A percentile compares a stretch with the other conserved stretches of the same genome.
Conservation (phyloP, 805 yeast species). For the Pichia scutulata region DNA sequence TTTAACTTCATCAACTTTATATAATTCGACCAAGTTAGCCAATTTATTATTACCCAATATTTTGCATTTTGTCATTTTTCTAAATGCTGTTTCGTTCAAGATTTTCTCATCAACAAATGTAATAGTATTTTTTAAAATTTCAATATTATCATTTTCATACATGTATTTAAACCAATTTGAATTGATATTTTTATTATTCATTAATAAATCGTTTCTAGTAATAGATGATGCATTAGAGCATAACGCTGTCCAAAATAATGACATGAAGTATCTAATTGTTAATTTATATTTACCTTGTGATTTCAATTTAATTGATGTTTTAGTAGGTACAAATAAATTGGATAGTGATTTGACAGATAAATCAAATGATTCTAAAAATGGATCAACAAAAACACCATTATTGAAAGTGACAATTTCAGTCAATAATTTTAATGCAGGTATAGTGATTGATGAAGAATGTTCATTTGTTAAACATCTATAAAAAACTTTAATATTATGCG, state of each 20-base stretch:
- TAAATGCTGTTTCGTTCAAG: conserved; percentile 51
- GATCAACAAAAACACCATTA: conserved; percentile 44
- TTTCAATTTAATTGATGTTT: conserved; percentile 36
- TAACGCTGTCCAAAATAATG: conserved; percentile 54
- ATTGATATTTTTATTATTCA: conserved; percentile 49
- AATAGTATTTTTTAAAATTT: conserved; percentile 34
- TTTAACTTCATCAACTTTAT: conserved; percentile 27
- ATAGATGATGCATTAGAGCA: conserved; percentile 42
- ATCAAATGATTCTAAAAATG: conserved; percentile 61
- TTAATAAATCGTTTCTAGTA: conserved; percentile 56
- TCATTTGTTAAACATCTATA: conserved; percentile 58
- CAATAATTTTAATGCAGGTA: conserved; percentile 54
- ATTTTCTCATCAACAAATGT: conserved; percentile 43
- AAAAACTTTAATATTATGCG: conserved; percentile 50
- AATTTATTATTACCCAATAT: conserved; percentile 73
- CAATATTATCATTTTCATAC: conserved; percentile 43
- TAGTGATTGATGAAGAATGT: conserved; percentile 46
- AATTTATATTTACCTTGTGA: conserved; percentile 28
- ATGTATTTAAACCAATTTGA: conserved; percentile 62
- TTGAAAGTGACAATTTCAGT: conserved; percentile 42
- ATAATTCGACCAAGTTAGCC: conserved; percentile 48
- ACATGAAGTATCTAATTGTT: conserved; percentile 51
- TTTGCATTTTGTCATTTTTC: conserved; percentile 62
- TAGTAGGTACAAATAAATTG: conserved; percentile 45
- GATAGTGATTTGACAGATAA: conserved; percentile 54